These are phyloP conservation scores for Epichloe brachyelytri DNA, from an alignment of 2,329 filamentous ascomycete species.

Conservation along the genomic window DNA sequence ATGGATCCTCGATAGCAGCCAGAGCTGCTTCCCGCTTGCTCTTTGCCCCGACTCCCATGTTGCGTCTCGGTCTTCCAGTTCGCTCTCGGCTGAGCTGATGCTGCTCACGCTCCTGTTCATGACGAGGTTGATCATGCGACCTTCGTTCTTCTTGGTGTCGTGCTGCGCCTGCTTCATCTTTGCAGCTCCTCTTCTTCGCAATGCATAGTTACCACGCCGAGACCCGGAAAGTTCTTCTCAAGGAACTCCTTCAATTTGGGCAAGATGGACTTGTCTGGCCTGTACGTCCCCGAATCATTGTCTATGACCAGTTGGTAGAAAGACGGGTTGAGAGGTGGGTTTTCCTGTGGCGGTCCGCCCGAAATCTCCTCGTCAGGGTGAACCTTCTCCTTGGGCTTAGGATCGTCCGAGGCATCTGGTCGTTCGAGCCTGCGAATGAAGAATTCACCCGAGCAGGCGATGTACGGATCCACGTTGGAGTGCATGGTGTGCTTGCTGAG, in stretches of 20 bases:
- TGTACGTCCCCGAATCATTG: slow-evolving; percentile 89
- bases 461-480: slow-evolving; percentile 79
- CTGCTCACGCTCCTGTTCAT: slow-evolving; percentile 41
- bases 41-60: slow-evolving; percentile 26
- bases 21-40: slow-evolving; percentile 40
- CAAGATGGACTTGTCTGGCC: slow-evolving; percentile 67
- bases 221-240: slow-evolving; percentile 58
- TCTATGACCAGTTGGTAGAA: slow-evolving; percentile 84
- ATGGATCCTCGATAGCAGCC: slow-evolving; percentile 38
- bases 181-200: slow-evolving; percentile 66
- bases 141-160: slow-evolving; percentile 56
- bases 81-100: slow-evolving; percentile 40
- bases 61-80: slow-evolving; percentile 32
- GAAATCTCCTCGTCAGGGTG: slow-evolving; percentile 37
- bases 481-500: slow-evolving; percentile 96
- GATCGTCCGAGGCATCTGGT: slow-evolving; percentile 29
- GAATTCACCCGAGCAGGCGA: slow-evolving; percentile 88
- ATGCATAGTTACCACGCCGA: slow-evolving; percentile 61
- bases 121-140: slow-evolving; percentile 38
- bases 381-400: slow-evolving; percentile 30
- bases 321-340: slow-evolving; percentile 32
- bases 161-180: slow-evolving; percentile 65
- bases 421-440: slow-evolving; percentile 60
- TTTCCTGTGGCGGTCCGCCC: slow-evolving; percentile 30
- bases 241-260: slow-evolving; percentile 61